These are phyloP conservation scores for Fusarium dimerum DNA, from an alignment of 2,329 filamentous ascomycete genomes.

Conservation along the genomic window DNA sequence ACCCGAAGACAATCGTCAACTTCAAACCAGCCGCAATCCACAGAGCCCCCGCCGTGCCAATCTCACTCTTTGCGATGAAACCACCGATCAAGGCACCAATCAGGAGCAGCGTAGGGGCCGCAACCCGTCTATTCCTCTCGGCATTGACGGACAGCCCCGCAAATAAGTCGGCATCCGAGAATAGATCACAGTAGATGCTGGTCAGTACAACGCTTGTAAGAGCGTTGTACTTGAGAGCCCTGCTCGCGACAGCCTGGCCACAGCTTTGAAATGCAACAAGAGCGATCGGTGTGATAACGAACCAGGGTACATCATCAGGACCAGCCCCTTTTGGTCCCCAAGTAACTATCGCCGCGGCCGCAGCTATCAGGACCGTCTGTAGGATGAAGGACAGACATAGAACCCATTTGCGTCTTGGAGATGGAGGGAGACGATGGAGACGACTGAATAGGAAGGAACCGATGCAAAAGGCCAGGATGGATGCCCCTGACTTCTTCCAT, in stretches of 20 bases:
- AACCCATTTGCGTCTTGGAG: conserved; percentile 63
- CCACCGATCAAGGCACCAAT: conserved; percentile 53
- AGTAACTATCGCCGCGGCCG: conserved; percentile 56
- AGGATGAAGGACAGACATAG: conserved; percentile 58
- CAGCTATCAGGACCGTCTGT: conserved; percentile 52
- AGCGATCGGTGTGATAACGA: conserved; percentile 65
- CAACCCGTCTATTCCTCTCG: conserved; percentile 53
- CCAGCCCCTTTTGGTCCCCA: conserved; percentile 42
- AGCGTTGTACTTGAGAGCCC: conserved; percentile 68
- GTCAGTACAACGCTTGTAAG: conserved; percentile 80
- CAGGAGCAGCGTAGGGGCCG: conserved; percentile 51
- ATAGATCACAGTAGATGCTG: conserved; percentile 79
- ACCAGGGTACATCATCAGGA: conserved; percentile 53
- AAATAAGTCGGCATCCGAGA: conserved; percentile 61
- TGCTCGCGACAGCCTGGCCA: conserved; percentile 74
- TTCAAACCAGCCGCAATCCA: conserved; percentile 64
- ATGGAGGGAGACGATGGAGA: conserved; percentile 59
- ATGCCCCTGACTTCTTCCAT: conserved; percentile 56
- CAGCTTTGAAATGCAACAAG: conserved; percentile 76
- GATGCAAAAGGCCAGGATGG: conserved; percentile 69
- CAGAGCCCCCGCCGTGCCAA: conserved; percentile 55
- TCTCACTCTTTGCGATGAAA: conserved; percentile 45
- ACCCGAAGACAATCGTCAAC: conserved; percentile 54
- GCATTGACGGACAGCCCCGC: conserved; percentile 39
- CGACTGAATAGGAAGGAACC: conserved; percentile 72